Evolutionary conservation across 768 basidiomycete species (phyloP), one percentile per base, ranked within the genome.

Genomic region (Goffeauzyma gilvescens): DNA sequence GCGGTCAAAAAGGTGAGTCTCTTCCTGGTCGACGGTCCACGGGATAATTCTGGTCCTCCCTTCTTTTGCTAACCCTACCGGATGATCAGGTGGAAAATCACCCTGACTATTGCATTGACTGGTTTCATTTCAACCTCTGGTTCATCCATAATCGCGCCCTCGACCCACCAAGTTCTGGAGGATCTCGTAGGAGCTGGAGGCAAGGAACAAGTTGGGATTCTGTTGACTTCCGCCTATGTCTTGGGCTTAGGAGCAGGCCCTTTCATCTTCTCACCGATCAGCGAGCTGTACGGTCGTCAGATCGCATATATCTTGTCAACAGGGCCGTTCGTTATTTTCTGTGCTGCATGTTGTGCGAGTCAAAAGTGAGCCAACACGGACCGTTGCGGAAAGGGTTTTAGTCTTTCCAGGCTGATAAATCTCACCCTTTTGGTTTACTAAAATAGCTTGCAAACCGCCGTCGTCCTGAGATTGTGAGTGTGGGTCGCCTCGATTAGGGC

Each of bases 221-320:
- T 57, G 27, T 45, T 55, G 26, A 49, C 52, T 2, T 38, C 51
- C 9, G 38, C 46, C 13, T 57, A 57, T 44, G 54, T 60, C n/a
- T 38, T 60, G 36, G 58, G 58, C 22, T 36, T 60, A n/a, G 58
- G 58, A n/a, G 43, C 45, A 14, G 58, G 58, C 7, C 58, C 58
- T 1, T 60, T 60, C 50, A 27, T 60, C 6, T 60, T 60, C 35
- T 49, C 58, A 6, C 58, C 58, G 2, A 56, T 60, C 14, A 50
- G 47, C 1, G 58, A 60, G 46, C 48, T 60, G 40, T 60, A 54
- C 38, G 58, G 58, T 14, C 41, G 58, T 12, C 54, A 55, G 33
- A 39, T 50, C 17, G 56, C 58, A 0, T 60, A 60, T 32, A 14
- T 50, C 10, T 39, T 37, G 23, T 52, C 50, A 41, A 50, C 52